Evolutionary conservation across 805 yeast genomes (phyloP), one percentile per base, ranked within the genome.

Genomic region (Debaryomyces tyrocola): DNA sequence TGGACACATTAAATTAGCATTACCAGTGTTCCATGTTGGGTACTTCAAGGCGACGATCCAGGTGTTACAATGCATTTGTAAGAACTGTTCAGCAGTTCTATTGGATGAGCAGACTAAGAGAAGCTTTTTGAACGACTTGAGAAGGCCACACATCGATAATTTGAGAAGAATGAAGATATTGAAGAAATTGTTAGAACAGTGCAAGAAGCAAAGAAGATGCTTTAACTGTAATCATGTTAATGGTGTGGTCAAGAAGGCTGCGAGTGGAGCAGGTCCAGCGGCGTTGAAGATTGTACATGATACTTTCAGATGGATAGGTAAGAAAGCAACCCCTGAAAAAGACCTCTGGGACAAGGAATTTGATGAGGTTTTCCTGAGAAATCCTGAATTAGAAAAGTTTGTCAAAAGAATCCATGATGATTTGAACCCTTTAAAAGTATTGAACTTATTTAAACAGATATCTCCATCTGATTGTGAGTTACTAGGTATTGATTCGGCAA

Each of bases 1-100:
- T 65, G 99, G 99, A 36, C 97, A 95, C 60, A 81, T 94, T 52
- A 82, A 89, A 58, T 77, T 94, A 43, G 96, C 98, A 0, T 73
- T 94, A 38, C 99, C 99, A 1, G 98, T 91, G 11, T 94, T 92
- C 71, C 99, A 94, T 62, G 94, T 94, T 40, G 99, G 99, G 15
- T 94, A 91, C 66, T 94, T 94, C 77, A 92, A 92, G 64, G 84
- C 91, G 37, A 87, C 90, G 18, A 87, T 94, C 53, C 86, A 83
- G 60, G 90, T 94, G 35, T 69, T 94, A 45, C 99, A 94, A 66
- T 82, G 88, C 44, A 83, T 94, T 50, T 94, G 99, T 74, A 94
- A 94, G 64, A 81, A 78, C 52, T 94, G 99, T 69, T 87, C 96
- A 1, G 73, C 84, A 8, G 67, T 94, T 20, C 70, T 94, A 52